Percentiles rank a stretch among this genome's conserved stretches.
These are phyloP conservation scores for Trypanosoma congolense DNA, from an alignment of 208 protist species.

Conservation along the genomic window DNA sequence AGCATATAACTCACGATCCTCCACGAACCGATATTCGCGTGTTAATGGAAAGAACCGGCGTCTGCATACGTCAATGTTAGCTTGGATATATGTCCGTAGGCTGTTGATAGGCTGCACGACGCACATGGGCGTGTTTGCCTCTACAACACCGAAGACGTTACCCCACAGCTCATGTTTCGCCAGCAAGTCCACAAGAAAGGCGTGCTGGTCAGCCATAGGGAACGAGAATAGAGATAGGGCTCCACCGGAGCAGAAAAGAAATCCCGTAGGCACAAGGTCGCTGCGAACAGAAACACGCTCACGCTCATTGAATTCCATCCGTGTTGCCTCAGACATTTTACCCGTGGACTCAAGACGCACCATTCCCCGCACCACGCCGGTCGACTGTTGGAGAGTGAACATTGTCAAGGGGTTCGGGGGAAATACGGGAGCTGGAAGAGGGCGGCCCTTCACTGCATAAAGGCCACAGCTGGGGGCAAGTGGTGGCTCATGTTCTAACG, in stretches of 20 bases:
- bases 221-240: constrained; percentile 69
- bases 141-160: constrained; percentile 74
- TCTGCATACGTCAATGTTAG: constrained; percentile 70
- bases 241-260: constrained; percentile 66
- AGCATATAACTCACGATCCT: constrained; percentile 57
- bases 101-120: constrained; percentile 58
- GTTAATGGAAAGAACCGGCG: constrained; percentile 77
- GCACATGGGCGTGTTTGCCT: constrained; percentile 31
- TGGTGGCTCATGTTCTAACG: background rate
- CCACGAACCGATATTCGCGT: constrained; percentile 78
- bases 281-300: constrained; percentile 55
- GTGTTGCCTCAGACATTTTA: constrained; percentile 31
- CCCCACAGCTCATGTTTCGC: constrained; percentile 59
- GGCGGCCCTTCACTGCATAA: constrained; percentile 29
- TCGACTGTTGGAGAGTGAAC: constrained; percentile 61
- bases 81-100: constrained; percentile 63
- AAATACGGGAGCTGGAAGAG: constrained; percentile 23
- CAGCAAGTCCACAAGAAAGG: constrained; percentile 66
- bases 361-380: constrained; percentile 67
- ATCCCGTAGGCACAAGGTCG: constrained; percentile 69
- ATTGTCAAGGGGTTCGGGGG: constrained; percentile 64
- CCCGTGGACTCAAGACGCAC: constrained; percentile 41
- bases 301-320: constrained; percentile 43
- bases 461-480: constrained; percentile 1
- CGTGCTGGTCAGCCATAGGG: constrained; percentile 56